Evolutionary conservation across 2,329 filamentous ascomycete genomes (phyloP).

Genomic region (Hypocrella siamensis): DNA sequence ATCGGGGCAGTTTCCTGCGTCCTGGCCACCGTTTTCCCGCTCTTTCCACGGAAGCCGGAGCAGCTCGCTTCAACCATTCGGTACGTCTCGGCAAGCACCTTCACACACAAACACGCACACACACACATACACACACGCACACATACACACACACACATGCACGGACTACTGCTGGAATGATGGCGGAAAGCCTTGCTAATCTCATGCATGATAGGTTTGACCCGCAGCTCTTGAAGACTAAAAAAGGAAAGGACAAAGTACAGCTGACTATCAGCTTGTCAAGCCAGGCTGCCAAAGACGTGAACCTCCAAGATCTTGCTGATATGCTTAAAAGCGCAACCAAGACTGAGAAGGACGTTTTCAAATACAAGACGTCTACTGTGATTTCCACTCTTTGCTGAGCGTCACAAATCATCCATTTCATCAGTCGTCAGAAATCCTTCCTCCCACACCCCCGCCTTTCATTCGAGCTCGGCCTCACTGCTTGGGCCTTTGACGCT

Average conservation of each 20-base stretch:
- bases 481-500: no score
- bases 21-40: conserved; percentile 25
- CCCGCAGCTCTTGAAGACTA: conserved; percentile 1
- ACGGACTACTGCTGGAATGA: background rate
- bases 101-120: no score
- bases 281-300: conserved; percentile 11
- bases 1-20: conserved; percentile 30
- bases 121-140: no score
- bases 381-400: conserved; percentile 12
- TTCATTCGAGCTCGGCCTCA: no score
- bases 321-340: conserved; percentile 17
- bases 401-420: conserved; percentile 2
- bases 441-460: no score
- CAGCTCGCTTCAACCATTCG: conserved; percentile 20
- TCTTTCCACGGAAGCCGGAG: conserved; percentile 19
- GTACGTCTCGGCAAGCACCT: conserved; percentile 13
- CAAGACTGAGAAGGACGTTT: conserved; percentile 15
- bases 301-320: conserved; percentile 17
- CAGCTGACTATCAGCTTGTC: conserved; percentile 19
- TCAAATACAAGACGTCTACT: conserved; percentile 17
- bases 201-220: conserved; percentile 2
- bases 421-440: conserved; percentile 4
- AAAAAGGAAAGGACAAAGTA: conserved; percentile 19
- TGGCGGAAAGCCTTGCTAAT: background rate
- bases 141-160: no score